These are phyloP conservation scores for Eutrema heterophyllum DNA, from an alignment of 345 rosid species.

Conservation along the genomic window DNA sequence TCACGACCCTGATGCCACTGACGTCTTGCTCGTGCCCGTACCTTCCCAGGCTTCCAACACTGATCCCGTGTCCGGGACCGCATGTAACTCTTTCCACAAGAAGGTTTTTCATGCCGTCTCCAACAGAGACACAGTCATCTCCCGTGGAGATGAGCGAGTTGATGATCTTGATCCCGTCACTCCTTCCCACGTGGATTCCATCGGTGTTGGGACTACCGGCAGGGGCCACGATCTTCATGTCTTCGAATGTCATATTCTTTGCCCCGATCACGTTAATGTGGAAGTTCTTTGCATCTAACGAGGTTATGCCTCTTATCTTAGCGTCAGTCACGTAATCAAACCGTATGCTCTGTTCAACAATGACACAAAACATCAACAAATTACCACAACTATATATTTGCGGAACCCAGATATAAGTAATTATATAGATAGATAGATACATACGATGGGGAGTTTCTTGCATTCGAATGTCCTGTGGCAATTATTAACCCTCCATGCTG, in stretches of 20 bases:
- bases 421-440: not conserved
- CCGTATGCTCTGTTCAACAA: conserved; percentile 38
- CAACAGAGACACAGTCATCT: conserved; percentile 67
- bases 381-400: not conserved
- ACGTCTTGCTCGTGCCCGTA: conserved; percentile 52
- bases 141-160: conserved; percentile 47
- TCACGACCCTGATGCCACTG: conserved; percentile 36
- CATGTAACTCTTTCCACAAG: conserved; percentile 44
- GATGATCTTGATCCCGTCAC: conserved; percentile 40
- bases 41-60: conserved; percentile 68
- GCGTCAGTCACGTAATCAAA: conserved; percentile 39
- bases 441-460: conserved; percentile 32
- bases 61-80: conserved; percentile 71
- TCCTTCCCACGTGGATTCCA: conserved; percentile 66
- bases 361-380: not conserved
- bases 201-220: conserved; percentile 53
- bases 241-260: conserved; percentile 39
- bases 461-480: conserved; percentile 23
- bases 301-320: conserved; percentile 34
- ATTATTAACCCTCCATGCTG: conserved; percentile 44
- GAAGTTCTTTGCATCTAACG: conserved; percentile 49
- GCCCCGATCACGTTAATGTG: conserved; percentile 48
- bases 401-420: not conserved
- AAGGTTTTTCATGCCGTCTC: conserved; percentile 50
- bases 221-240: conserved; percentile 31